Base-by-base conservation (phyloP, 2,329 filamentous ascomycete species). In the Trichoderma oligosporum region DNA sequence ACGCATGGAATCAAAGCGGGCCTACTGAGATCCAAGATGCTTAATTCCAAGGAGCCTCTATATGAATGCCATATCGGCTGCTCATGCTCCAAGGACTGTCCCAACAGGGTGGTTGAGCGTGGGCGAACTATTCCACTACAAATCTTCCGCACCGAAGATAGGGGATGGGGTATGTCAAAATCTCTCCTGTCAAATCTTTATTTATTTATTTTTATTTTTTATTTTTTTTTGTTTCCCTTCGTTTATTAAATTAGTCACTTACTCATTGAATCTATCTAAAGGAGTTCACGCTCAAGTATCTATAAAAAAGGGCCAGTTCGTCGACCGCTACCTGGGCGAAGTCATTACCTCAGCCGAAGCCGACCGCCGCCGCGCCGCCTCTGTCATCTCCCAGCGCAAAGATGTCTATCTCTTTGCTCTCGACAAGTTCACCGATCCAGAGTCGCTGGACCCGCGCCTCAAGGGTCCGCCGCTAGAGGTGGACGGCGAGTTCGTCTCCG, bases 41-140 rank as follows among this genome's bases (percentile, higher is more conserved):
- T 85, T 11, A 64, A 76, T 22, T 83, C 80, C 24, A 77, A 80
- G 36, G 70, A 79, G 31, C 82, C 87, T 0, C 87, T 95, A 57
- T 93, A 92, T 70, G 90, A 95, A 66, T 95, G 90, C 67, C 90
- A 94, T 64, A 74, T 79, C 2, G 81, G 79, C 7, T 95, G 90
- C 71, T 74, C 72, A 2, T 95, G 90, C 64, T 79, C 78, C 2
- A 67, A 70, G 0, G 63, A 74, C 16, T 95, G 90, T 65, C 85
- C 86, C 1, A 93, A 91, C 65, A 79, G 88, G 4, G 84, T 92
- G 0, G 89, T 94, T 0, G 87, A 91, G 66, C 80, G 86, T 47
- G 89, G 90, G 0, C 78, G 90, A 2, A 82, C 79, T 44, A 77
- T 94, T 0, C 81, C 84, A 2, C 74, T 95, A 1, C 83, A 91